Base-by-base conservation (phyloP, 768 basidiomycete genomes). In the Hebeloma cylindrosporum region DNA sequence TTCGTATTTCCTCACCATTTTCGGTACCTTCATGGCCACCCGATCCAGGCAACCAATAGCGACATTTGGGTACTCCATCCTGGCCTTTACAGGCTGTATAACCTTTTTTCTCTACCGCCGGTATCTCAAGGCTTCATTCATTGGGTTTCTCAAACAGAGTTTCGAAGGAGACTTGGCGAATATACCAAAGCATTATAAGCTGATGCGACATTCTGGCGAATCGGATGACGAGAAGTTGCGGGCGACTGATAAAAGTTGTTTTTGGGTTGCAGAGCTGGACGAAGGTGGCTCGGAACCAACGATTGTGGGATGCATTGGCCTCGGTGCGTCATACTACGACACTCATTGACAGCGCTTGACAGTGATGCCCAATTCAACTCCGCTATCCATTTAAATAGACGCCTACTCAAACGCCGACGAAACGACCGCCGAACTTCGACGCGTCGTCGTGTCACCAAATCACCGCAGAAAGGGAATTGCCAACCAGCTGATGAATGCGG, bases 221-320 rank as follows among this genome's bases (percentile, higher is more conserved):
- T 39, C 39, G 11, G 18, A 21, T 9, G 7, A n/a, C 8, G 42
- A 43, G 3, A 16, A 40, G 13, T 30, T 20, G 10, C 28, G 30
- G 2, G 45, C 46, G n/a, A 32, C 18, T 14, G 52, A 51, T 1
- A 50, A 31, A 13, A 57, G 47, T 29, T 49, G 50, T 5, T 60
- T 62, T 41, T 62, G 61, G 61, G 57, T 60, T 10, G 61, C 56
- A 13, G 59, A 62, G 32, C 30, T 37, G 4, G 33, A 33, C 25
- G 37, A 32, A 0, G 27, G 34, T 9, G 40, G 29, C 13, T 13
- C 23, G 16, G 20, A 37, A 7, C 10, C 43, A 4, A 46, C 52
- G 25, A 48, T 60, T 14, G 48, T 59, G 7, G 61, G 61, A 3
- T 50, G 35, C 47, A 45, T 59, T 33, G 59, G 50, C 3, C 40